Evolutionary conservation across 169 alveolate species (phyloP), one percentile per base, ranked within the genome.

Genomic region (Cryptosporidium xiaoi): DNA sequence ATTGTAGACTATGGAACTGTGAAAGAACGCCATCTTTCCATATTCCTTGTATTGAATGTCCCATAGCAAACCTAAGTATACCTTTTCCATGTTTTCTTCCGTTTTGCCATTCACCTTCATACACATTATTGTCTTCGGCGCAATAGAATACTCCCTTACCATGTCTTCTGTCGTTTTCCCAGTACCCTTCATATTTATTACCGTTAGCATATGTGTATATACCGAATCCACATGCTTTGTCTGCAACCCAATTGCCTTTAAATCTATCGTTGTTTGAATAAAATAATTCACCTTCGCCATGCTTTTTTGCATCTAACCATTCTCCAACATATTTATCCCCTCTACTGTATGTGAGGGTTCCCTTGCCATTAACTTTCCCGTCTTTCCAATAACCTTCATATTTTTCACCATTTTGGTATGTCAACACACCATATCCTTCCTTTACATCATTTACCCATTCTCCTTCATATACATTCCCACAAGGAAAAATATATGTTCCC

Each of bases 201-300:
- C 99, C 99, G 82, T 97, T 97, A 8, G 97, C 92, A 66, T 96
- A 96, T 48, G 91, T 90, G 77, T 95, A 95, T 5, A 94, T 92
- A 0, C 99, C 99, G 66, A 91, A 93, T 12, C 99, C 99, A 67
- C 95, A 93, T 4, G 99, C 99, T 66, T 96, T 93, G 90, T 98
- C 99, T 77, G 96, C 97, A 36, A 90, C 93, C 99, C 99, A 97
- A 46, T n/a, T 85, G 50, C 96, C 96, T 64, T 90, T 92, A 67
- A 93, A 94, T 64, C 94, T 84, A 90, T 96, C 98, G 66, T 97
- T 97, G 71, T 96, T 95, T 10, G 96, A 93, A 94, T 96, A 97
- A 51, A 95, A 94, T 82, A 96, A 94, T 68, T 95, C 98, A 0
- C 99, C 99, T 82, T 94, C 94, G 0, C 99, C 99, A 66, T 95